Evolutionary conservation across 441 rosid species (phyloP).

Genomic region (Geranium incanum): DNA sequence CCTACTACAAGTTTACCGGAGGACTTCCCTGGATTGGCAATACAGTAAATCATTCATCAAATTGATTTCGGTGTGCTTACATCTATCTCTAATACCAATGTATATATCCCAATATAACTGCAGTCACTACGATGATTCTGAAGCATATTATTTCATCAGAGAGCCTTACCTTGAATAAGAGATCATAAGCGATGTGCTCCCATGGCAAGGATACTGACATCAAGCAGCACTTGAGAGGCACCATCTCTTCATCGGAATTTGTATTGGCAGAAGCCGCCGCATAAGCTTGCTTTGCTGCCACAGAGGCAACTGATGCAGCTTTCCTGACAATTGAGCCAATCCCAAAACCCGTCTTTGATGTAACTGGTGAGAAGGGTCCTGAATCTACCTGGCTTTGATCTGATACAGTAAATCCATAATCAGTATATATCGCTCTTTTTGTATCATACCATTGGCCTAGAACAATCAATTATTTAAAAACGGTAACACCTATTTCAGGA

Average conservation of each 20-base stretch:
- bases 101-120: neutral
- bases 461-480: constrained; percentile 11
- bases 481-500: constrained; percentile 3
- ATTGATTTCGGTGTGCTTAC: neutral
- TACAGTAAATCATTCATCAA: neutral
- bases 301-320: constrained; percentile 89
- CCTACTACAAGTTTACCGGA: constrained; percentile 16
- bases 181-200: constrained; percentile 29
- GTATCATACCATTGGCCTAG: constrained; percentile 17
- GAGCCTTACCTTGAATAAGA: constrained; percentile 23
- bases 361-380: constrained; percentile 76
- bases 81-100: neutral
- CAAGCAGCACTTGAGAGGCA: constrained; percentile 27
- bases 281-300: constrained; percentile 89
- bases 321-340: constrained; percentile 72
- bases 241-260: constrained; percentile 25
- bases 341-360: constrained; percentile 65
- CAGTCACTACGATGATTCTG: neutral
- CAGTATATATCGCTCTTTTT: constrained; percentile 10
- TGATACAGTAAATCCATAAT: constrained; percentile 31
- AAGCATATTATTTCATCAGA: neutral
- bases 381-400: constrained; percentile 84
- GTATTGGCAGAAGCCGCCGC: constrained; percentile 32
- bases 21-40: constrained; percentile 13
- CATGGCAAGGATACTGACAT: constrained; percentile 28